phyloP scores from a whole-genome alignment of 768 basidiomycete species.

The Hirschioporus abietinus region DNA sequence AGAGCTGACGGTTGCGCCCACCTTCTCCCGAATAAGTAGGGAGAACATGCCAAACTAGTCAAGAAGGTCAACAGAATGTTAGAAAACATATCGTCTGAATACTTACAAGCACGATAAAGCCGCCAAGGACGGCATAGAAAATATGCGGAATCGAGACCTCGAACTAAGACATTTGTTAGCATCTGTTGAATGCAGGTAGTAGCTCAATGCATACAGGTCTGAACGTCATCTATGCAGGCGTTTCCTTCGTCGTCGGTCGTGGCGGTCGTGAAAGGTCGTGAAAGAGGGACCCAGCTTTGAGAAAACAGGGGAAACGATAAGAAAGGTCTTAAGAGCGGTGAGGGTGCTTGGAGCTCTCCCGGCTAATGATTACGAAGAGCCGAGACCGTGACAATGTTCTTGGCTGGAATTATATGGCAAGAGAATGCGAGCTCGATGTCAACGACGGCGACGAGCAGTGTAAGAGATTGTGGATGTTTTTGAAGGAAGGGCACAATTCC shows the following conservation, averaged over 20 bases:
- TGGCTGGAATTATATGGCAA: background rate
- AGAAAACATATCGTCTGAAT: constrained; percentile 2
- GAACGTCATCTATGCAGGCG: background rate
- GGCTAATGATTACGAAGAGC: background rate
- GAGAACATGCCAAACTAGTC: constrained; percentile 92
- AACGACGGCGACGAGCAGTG: background rate
- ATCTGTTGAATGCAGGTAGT: background rate
- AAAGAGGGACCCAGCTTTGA: background rate
- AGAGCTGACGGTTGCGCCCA: constrained; percentile 23
- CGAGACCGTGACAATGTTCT: background rate
- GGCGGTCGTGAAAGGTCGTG: background rate
- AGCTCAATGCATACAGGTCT: background rate
- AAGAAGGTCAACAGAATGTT: constrained; percentile 4
- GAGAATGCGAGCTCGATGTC: background rate
- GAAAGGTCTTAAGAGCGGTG: background rate
- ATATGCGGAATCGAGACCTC: constrained; percentile 69
- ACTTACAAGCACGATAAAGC: constrained; percentile 72
- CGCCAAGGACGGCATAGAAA: constrained; percentile 72
- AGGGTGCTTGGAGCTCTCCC: background rate
- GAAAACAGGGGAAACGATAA: background rate
- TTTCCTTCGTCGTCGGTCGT: background rate
- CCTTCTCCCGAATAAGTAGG: constrained; percentile 83
- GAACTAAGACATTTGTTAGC: constrained; percentile 28
- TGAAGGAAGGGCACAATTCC: background rate
- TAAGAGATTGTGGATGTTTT: background rate